Percentiles rank a stretch among this genome's conserved stretches.
Conservation (phyloP, 1,139 yeast species). For the Geotrichum aggregatum region DNA sequence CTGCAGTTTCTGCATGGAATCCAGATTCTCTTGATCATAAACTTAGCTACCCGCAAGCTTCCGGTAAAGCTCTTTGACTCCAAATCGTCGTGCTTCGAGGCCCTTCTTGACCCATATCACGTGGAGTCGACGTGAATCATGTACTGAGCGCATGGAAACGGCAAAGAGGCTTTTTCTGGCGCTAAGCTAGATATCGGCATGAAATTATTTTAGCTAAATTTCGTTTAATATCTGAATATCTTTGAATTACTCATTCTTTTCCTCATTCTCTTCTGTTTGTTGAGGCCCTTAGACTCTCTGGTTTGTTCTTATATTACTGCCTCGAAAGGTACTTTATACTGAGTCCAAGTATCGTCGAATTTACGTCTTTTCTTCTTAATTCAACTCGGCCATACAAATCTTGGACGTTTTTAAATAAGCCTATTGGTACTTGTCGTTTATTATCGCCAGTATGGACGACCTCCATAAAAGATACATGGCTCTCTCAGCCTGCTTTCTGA, state of each 20-base stretch:
- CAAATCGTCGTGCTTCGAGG: background rate
- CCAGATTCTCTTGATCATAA: no score
- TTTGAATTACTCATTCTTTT: background rate
- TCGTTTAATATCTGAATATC: no score
- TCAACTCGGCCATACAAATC: background rate
- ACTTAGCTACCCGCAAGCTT: no score
- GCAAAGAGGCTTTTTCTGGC: no score
- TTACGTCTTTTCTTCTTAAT: background rate
- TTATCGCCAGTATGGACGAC: background rate
- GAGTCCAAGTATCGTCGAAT: background rate
- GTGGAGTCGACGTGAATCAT: background rate
- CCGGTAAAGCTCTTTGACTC: no score
- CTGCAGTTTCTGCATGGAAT: no score
- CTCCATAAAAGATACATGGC: constrained; percentile 2
- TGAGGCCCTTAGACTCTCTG: background rate
- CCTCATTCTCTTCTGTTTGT: no score
- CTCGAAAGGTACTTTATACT: no score
- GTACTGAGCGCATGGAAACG: background rate
- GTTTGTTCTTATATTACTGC: background rate
- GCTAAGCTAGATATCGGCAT: no score
- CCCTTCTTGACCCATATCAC: background rate
- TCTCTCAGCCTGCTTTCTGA: constrained; percentile 12
- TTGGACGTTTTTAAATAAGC: no score
- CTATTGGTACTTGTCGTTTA: background rate
- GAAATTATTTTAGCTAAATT: no score